A percentile compares a stretch with the other conserved stretches of the same genome.
phyloP scores from a whole-genome alignment of 108 stramenopile species.

The Pseudonitzschia pungens region DNA sequence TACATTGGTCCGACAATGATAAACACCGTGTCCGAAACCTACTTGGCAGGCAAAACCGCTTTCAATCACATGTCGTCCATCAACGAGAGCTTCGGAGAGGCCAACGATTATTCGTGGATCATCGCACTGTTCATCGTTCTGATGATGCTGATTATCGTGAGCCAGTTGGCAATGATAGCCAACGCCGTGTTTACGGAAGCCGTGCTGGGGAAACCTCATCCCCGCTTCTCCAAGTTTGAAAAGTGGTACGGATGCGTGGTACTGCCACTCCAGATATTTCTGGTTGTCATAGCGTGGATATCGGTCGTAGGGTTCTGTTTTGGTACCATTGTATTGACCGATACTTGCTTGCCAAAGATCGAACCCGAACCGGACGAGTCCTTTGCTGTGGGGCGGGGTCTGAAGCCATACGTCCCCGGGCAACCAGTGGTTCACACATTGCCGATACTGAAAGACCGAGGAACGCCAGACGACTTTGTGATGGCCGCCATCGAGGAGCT shows the following conservation, averaged over 20 bases:
- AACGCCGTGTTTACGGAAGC: not conserved
- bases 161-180: not conserved
- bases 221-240: not conserved
- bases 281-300: not conserved
- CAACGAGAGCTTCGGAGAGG: not conserved
- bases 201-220: not conserved
- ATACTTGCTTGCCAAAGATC: not conserved
- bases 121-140: constrained; percentile 9
- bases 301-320: not conserved
- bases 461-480: not conserved
- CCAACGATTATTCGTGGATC: constrained; percentile 15
- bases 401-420: not conserved
- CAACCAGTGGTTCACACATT: not conserved
- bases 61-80: too few relatives aligned
- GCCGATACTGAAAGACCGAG: not conserved
- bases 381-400: too few relatives aligned
- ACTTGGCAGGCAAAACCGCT: not conserved
- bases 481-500: not conserved
- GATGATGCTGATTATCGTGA: constrained; percentile 5
- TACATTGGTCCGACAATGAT: not conserved
- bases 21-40: not conserved
- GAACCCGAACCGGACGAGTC: too few relatives aligned
- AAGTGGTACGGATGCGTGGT: not conserved
- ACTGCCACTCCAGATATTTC: not conserved
- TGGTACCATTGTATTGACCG: not conserved